Conservation (phyloP, 768 basidiomycete species). For the Cystofilobasidium capitatum region DNA sequence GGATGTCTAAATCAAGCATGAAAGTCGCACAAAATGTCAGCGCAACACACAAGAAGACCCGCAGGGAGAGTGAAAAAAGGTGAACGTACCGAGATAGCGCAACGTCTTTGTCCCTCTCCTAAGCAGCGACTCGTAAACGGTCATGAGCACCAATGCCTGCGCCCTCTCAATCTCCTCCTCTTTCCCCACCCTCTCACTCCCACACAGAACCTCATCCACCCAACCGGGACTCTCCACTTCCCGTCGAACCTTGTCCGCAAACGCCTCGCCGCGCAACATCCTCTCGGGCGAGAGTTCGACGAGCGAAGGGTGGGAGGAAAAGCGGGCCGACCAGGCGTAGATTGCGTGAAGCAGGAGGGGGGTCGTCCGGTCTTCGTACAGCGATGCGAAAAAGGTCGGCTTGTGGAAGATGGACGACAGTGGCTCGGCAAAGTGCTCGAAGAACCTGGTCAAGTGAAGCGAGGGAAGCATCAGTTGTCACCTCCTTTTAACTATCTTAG, state of each 20-base stretch:
- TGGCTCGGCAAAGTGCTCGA: conserved; percentile 11
- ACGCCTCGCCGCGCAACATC: conserved; percentile 7
- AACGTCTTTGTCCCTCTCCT: not conserved
- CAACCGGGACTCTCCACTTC: conserved; percentile 2
- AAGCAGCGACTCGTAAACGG: conserved; percentile 10
- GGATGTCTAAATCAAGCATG: conserved; percentile 3
- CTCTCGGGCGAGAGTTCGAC: conserved; percentile 6
- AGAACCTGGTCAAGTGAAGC: not conserved
- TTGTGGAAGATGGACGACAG: conserved; percentile 21
- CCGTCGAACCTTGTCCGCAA: conserved; percentile 7
- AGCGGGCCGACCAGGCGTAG: conserved; percentile 20
- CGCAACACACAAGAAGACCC: not conserved
- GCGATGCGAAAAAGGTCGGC: conserved; percentile 9
- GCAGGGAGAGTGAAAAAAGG: not conserved
- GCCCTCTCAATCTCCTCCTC: conserved; percentile 17
- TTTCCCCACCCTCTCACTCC: not conserved
- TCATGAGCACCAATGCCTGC: conserved; percentile 17
- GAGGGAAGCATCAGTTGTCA: not conserved
- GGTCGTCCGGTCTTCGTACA: not conserved
- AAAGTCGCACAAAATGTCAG: not conserved
- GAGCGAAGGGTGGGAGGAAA: conserved; percentile 4
- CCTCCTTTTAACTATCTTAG: too few species aligned
- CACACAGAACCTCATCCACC: not conserved
- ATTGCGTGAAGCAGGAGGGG: conserved; percentile 16
- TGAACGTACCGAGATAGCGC: conserved; percentile 9